Evolutionary conservation across 1,284 basidiomycete species (phyloP).

Genomic region (Xanthoconium separans): DNA sequence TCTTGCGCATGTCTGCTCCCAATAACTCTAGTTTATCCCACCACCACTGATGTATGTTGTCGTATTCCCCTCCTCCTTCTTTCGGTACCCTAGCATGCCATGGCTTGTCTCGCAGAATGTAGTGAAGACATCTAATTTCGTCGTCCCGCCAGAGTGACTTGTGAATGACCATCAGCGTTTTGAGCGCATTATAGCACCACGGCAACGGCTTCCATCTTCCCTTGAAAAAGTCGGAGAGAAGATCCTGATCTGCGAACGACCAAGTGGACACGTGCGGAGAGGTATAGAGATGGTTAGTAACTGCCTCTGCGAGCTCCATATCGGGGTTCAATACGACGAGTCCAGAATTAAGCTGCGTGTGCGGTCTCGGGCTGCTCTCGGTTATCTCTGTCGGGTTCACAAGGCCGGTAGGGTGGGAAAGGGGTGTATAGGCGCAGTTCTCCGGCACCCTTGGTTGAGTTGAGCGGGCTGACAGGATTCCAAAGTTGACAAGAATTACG

Average conservation of each 20-base stretch:
- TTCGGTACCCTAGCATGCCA: constrained; percentile 53
- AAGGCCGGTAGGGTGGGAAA: constrained; percentile 51
- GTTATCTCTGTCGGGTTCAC: constrained; percentile 48
- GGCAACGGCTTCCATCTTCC: constrained; percentile 74
- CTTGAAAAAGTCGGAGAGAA: constrained; percentile 79
- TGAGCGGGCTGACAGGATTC: not conserved
- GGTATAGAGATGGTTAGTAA: constrained; percentile 64
- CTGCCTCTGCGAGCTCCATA: constrained; percentile 43
- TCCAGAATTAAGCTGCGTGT: constrained; percentile 85
- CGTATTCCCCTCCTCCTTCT: constrained; percentile 40
- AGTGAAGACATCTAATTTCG: constrained; percentile 74
- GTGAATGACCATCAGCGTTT: constrained; percentile 73
- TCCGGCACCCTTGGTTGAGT: constrained; percentile 69
- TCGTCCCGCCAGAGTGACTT: constrained; percentile 73
- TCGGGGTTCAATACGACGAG: constrained; percentile 87
- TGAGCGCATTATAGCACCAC: constrained; percentile 87
- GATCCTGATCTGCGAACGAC: constrained; percentile 91
- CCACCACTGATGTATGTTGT: constrained; percentile 69
- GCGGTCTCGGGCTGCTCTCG: constrained; percentile 61
- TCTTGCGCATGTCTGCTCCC: constrained; percentile 30
- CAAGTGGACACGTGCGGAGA: constrained; percentile 70
- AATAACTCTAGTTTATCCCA: constrained; percentile 67
- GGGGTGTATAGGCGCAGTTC: constrained; percentile 83
- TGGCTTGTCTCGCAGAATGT: constrained; percentile 75
- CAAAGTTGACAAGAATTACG: constrained; percentile 24